These are phyloP conservation scores for Erysimum cheiranthoides DNA, from an alignment of 345 rosid species.

Conservation along the genomic window DNA sequence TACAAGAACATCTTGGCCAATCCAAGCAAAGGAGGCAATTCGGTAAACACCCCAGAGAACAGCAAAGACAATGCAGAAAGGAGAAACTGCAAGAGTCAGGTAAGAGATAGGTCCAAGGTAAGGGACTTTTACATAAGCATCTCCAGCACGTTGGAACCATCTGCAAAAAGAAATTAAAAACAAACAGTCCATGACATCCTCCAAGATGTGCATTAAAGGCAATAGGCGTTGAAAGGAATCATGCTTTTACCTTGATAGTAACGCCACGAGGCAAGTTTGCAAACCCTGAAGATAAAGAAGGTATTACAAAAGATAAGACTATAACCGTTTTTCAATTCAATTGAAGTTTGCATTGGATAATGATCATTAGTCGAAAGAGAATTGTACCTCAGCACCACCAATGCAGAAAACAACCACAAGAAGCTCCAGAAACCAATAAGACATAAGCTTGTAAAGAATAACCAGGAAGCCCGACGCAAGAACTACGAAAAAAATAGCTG, in stretches of 20 bases:
- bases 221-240: constrained; percentile 30
- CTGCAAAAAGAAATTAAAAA: constrained; percentile 47
- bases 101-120: constrained; percentile 83
- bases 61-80: constrained; percentile 90
- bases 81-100: constrained; percentile 87
- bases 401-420: constrained; percentile 97
- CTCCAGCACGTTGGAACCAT: constrained; percentile 78
- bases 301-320: constrained; percentile 20
- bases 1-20: constrained; percentile 98
- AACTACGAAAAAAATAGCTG: constrained; percentile 80
- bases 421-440: constrained; percentile 88
- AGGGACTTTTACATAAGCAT: constrained; percentile 80
- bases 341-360: constrained; percentile 1
- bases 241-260: constrained; percentile 70
- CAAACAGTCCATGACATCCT: constrained; percentile 9
- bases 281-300: constrained; percentile 72
- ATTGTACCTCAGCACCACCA: constrained; percentile 92
- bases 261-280: constrained; percentile 96
- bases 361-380: constrained; percentile 12
- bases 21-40: constrained; percentile 74
- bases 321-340: constrained; percentile 7
- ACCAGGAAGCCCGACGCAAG: constrained; percentile 95
- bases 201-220: constrained; percentile 12
- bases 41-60: constrained; percentile 92
- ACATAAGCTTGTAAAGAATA: constrained; percentile 91